Evolutionary conservation across 345 rosid genomes (phyloP).

Genomic region (Dovyalis caffra): DNA sequence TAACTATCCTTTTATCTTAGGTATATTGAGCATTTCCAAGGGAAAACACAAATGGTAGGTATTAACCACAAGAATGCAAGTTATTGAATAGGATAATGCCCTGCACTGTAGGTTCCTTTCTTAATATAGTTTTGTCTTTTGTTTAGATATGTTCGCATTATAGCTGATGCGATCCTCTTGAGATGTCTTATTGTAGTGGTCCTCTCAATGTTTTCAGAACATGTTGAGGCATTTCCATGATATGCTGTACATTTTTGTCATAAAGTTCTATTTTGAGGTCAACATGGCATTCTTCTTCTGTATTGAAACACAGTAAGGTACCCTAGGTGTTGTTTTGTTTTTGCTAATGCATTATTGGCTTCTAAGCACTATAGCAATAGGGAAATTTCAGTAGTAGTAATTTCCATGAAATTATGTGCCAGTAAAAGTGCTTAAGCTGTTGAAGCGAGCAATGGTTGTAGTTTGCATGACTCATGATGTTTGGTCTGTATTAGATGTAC

Average conservation of each 20-base stretch:
- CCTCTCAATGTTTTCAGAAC: constrained; percentile 14
- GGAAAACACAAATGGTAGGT: constrained; percentile 3
- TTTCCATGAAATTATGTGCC: background rate
- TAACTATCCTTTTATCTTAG: background rate
- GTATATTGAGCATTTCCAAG: background rate
- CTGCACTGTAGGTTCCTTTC: constrained; percentile 19
- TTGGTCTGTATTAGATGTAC: background rate
- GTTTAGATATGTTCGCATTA: constrained; percentile 15
- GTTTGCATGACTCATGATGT: background rate
- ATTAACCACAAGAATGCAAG: background rate
- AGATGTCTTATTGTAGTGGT: constrained; percentile 27
- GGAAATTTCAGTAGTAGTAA: background rate
- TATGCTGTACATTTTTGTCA: constrained; percentile 11
- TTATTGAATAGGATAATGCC: constrained; percentile 1
- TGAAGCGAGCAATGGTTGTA: background rate
- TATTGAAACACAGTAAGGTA: constrained; percentile 3
- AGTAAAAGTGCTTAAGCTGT: background rate
- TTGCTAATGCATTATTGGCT: background rate
- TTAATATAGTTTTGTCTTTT: constrained; percentile 12
- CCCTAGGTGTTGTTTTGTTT: constrained; percentile 4
- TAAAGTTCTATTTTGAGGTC: constrained; percentile 15
- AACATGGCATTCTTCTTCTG: constrained; percentile 1
- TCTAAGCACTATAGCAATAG: background rate
- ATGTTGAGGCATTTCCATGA: constrained; percentile 1
- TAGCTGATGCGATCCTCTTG: constrained; percentile 38